Evolutionary conservation across 2,329 filamentous ascomycete species (phyloP).

Genomic region (Alternaria triticimaculans): DNA sequence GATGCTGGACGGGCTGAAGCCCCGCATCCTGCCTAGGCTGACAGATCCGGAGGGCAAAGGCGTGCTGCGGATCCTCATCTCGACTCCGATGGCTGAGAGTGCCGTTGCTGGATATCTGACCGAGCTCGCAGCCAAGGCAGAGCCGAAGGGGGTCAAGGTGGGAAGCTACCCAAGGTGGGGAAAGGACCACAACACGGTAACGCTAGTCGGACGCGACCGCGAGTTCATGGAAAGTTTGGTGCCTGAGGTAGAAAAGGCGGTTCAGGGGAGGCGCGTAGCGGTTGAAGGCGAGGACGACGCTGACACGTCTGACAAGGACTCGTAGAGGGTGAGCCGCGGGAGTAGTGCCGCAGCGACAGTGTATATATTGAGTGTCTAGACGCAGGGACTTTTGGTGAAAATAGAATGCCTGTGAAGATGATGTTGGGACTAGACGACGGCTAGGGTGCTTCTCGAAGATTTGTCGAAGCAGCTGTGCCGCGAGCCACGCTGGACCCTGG

Average conservation of each 20-base stretch:
- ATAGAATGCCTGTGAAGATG: slow-evolving; percentile 21
- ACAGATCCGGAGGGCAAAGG: slow-evolving; percentile 82
- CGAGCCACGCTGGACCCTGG: slow-evolving; percentile 7
- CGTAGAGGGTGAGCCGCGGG: slow-evolving; percentile 31
- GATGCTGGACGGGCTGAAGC: slow-evolving; percentile 78
- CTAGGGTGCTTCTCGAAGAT: slow-evolving; percentile 37
- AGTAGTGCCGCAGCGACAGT: slow-evolving; percentile 2
- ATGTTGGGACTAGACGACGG: slow-evolving; percentile 17
- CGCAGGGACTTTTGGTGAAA: slow-evolving; percentile 25
- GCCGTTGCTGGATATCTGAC: slow-evolving; percentile 83
- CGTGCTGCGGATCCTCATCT: slow-evolving; percentile 78
- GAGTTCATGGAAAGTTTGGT: slow-evolving; percentile 81
- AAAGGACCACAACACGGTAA: slow-evolving; percentile 86
- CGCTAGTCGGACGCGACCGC: slow-evolving; percentile 78
- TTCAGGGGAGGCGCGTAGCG: slow-evolving; percentile 73
- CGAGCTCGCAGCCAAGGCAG: slow-evolving; percentile 75
- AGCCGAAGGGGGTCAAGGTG: slow-evolving; percentile 82
- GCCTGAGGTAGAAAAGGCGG: slow-evolving; percentile 75
- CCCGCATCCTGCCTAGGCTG: slow-evolving; percentile 72
- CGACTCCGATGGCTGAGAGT: slow-evolving; percentile 87
- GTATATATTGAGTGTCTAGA: slow-evolving; percentile 2
- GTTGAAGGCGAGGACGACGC: slow-evolving; percentile 69
- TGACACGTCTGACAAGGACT: slow-evolving; percentile 48
- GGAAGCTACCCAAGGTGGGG: slow-evolving; percentile 95
- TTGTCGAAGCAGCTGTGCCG: slow-evolving; percentile 31